Evolutionary conservation across 176 grass and related monocot genomes (phyloP), one percentile per base, ranked within the genome.

Genomic region (Areca catechu): DNA sequence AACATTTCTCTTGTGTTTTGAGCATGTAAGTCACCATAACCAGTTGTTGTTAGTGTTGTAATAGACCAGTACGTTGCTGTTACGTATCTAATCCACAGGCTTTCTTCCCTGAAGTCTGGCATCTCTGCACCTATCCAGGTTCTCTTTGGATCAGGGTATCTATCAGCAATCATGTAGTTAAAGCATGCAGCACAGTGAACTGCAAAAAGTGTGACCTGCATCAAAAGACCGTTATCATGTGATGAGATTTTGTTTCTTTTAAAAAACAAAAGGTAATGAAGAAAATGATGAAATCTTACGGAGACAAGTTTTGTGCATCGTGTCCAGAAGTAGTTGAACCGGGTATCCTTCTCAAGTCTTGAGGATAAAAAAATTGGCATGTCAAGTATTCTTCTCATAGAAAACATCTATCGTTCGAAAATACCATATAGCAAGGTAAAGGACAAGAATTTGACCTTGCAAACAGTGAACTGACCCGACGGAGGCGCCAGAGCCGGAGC

Each of bases 341-440:
- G 74, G 54, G 82, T 81, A 76, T 90, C 78, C 78, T 90, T 90
- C 68, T 90, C 86, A 6, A 90, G 77, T 74, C 86, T 43, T 89
- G 18, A 52, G 15, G 18, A 76, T 64, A 30, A 22, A 19, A 50
- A 61, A 4, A 0, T 18, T 50, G 22, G 15, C 2, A 25, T 12
- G 19, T 6, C 30, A 70, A 30, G 12, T 74, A 37, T 22, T 21
- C 48, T 1, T 37, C 30, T 43, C 34, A 43, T 14, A 12, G 9
- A 43, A 43, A 12, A 43, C 34, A 43, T 43, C 9, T 43, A 43
- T 43, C 14, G 7, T 43, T 43, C 2, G 10, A 43, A 43, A 43
- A 43, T 43, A 43, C 10, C 7, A 43, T 43, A 43, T 43, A 14
- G 34, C 34, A 43, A 43, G 34, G 10, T 43, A 43, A 9, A 30